These are phyloP conservation scores for Bullera alba DNA, from an alignment of 768 basidiomycete species.

Conservation along the genomic window DNA sequence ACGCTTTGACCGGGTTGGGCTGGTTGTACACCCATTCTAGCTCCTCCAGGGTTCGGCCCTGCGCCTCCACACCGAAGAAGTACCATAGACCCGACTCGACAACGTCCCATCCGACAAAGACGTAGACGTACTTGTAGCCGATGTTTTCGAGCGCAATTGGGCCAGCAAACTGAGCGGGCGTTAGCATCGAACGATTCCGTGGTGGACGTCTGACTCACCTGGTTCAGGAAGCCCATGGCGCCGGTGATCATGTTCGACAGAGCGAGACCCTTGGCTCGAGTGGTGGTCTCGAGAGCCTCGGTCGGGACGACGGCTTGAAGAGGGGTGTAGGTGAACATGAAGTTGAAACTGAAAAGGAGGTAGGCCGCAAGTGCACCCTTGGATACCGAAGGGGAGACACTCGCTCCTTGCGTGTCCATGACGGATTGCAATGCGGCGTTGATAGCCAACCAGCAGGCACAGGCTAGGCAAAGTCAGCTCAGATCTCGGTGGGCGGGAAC, in stretches of 20 bases:
- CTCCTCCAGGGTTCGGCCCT: conserved; percentile 45
- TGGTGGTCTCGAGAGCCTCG: conserved; percentile 56
- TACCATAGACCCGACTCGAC: conserved; percentile 36
- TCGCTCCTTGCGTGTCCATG: conserved; percentile 8
- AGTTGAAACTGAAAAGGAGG: conserved; percentile 55
- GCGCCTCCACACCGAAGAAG: conserved; percentile 42
- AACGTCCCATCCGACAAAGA: conserved; percentile 36
- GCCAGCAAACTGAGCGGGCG: too few relatives aligned
- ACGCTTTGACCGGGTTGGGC: conserved; percentile 41
- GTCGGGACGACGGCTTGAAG: conserved; percentile 55
- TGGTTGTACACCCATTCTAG: conserved; percentile 45
- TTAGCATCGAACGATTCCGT: too few relatives aligned
- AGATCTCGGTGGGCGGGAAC: neutral
- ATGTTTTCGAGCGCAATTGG: conserved; percentile 49
- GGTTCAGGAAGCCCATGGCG: conserved; percentile 48
- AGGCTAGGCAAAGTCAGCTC: conserved; percentile 1
- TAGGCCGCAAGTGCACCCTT: conserved; percentile 44
- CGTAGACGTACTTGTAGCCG: conserved; percentile 38
- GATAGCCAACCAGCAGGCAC: conserved; percentile 8
- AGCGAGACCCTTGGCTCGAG: conserved; percentile 60
- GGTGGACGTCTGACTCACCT: too few relatives aligned
- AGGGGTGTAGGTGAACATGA: conserved; percentile 56
- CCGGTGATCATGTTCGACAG: conserved; percentile 47
- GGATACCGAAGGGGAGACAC: conserved; percentile 28
- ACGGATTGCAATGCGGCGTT: conserved; percentile 17